phyloP scores from a whole-genome alignment of 169 alveolate species.

The Plasmodium vivax region DNA sequence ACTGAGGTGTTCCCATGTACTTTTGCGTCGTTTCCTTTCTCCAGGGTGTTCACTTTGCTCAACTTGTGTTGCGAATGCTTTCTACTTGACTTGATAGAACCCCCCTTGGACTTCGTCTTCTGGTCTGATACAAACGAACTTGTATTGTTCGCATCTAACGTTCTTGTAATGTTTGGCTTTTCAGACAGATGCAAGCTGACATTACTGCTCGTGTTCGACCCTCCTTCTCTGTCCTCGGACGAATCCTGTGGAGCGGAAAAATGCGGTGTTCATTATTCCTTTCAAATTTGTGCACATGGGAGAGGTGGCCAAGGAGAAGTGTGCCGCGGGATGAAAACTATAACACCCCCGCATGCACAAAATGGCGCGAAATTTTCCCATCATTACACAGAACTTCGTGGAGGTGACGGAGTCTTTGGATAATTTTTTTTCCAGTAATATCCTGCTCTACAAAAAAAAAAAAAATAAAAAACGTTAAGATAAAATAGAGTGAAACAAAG shows the following conservation, averaged over 20 bases:
- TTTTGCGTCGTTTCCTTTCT: background rate
- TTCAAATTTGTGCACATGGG: background rate
- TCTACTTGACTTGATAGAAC: conserved; percentile 18
- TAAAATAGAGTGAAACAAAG: background rate
- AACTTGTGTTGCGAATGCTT: conserved; percentile 17
- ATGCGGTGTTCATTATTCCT: background rate
- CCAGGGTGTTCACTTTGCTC: conserved; percentile 5
- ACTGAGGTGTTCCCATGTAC: background rate
- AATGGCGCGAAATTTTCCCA: background rate
- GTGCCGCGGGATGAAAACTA: background rate
- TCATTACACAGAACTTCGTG: conserved; percentile 70
- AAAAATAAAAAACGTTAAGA: background rate
- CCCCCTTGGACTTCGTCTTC: conserved; percentile 10
- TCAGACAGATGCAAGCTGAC: conserved; percentile 40
- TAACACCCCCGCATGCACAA: background rate
- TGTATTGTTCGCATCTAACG: conserved; percentile 28
- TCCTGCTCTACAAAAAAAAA: conserved; percentile 54
- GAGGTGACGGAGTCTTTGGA: conserved; percentile 74
- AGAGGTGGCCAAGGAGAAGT: background rate
- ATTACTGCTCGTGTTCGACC: conserved; percentile 38
- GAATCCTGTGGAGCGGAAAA: conserved; percentile 55
- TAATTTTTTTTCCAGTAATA: conserved; percentile 64
- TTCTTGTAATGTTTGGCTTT: conserved; percentile 31
- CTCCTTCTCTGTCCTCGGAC: conserved; percentile 73
- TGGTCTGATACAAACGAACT: conserved; percentile 24